Conservation (phyloP, 1,284 basidiomycete genomes). For the Pseudozyma tsukubaensis region DNA sequence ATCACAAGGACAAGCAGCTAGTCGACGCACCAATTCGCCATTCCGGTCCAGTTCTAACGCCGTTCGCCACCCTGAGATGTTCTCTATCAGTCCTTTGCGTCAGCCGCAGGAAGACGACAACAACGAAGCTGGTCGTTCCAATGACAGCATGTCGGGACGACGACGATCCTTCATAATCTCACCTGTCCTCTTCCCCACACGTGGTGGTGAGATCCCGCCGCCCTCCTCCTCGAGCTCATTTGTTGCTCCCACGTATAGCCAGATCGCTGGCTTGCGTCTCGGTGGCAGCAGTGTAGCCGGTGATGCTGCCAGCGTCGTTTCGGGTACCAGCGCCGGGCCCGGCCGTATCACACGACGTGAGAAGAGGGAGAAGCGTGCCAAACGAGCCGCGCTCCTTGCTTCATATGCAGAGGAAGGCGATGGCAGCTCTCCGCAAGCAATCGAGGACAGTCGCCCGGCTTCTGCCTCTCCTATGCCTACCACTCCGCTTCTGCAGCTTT, state of each 20-base stretch:
- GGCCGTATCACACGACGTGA: conserved; percentile 59
- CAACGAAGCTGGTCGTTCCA: conserved; percentile 21
- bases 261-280: conserved; percentile 32
- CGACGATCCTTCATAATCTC: conserved; percentile 56
- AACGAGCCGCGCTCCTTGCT: conserved; percentile 40
- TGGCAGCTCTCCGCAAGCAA: conserved; percentile 13
- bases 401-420: conserved; percentile 23
- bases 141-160: conserved; percentile 27
- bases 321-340: conserved; percentile 41
- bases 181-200: conserved; percentile 57
- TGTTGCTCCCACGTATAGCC: conserved; percentile 34
- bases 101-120: conserved; percentile 25
- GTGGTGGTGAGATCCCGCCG: conserved; percentile 46
- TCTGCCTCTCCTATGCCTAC: conserved; percentile 39
- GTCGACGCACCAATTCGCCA: conserved; percentile 52
- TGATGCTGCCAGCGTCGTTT: conserved; percentile 40
- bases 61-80: conserved; percentile 41
- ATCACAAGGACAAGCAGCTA: conserved; percentile 31
- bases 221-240: conserved; percentile 26
- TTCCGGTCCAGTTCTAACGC: conserved; percentile 53
- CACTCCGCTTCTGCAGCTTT: conserved; percentile 32
- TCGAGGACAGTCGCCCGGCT: conserved; percentile 12
- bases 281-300: conserved; percentile 22
- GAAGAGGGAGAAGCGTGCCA: conserved; percentile 57
- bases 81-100: conserved; percentile 44